These are phyloP conservation scores for Myxozyma kluyveri DNA, from an alignment of 805 yeast species.

Conservation along the genomic window DNA sequence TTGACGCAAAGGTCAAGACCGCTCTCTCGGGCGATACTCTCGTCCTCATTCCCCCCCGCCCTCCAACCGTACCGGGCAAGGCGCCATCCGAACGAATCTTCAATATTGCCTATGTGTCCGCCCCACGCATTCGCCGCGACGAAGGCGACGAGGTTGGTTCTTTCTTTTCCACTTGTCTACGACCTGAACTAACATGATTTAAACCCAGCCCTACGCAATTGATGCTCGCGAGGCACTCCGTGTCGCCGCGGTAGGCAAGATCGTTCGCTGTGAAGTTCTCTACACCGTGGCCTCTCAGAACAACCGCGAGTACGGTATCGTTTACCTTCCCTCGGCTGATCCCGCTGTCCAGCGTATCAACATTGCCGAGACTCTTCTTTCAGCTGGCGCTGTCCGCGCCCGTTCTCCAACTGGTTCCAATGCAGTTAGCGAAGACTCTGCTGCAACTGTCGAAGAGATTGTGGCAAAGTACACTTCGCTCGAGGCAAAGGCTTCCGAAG, in stretches of 20 bases:
- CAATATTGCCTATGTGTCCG: constrained; percentile 62
- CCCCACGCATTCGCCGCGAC: constrained; percentile 47
- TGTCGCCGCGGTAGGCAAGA: constrained; percentile 60
- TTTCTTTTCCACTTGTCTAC: neutral
- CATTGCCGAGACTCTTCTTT: constrained; percentile 54
- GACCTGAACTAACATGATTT: constrained; percentile 26
- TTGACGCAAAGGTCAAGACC: constrained; percentile 61
- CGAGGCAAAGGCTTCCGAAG: constrained; percentile 52
- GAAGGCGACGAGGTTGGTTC: constrained; percentile 32
- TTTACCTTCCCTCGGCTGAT: constrained; percentile 52
- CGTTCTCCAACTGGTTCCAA: constrained; percentile 45
- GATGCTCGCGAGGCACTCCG: constrained; percentile 64
- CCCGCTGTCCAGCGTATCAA: constrained; percentile 44
- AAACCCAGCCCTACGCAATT: constrained; percentile 50
- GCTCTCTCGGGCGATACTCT: constrained; percentile 71
- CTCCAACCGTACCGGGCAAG: constrained; percentile 31
- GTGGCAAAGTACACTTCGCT: constrained; percentile 36
- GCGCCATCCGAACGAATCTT: constrained; percentile 56
- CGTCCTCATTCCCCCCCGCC: constrained; percentile 50
- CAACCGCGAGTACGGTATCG: constrained; percentile 67
- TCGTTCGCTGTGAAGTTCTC: constrained; percentile 55
- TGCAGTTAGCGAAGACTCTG: constrained; percentile 32
- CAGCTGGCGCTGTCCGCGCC: constrained; percentile 60
- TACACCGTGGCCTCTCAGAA: constrained; percentile 49
- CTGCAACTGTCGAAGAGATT: constrained; percentile 14